phyloP scores from a whole-genome alignment of 257 asterid species.

The Dorcoceras hygrometricum region DNA sequence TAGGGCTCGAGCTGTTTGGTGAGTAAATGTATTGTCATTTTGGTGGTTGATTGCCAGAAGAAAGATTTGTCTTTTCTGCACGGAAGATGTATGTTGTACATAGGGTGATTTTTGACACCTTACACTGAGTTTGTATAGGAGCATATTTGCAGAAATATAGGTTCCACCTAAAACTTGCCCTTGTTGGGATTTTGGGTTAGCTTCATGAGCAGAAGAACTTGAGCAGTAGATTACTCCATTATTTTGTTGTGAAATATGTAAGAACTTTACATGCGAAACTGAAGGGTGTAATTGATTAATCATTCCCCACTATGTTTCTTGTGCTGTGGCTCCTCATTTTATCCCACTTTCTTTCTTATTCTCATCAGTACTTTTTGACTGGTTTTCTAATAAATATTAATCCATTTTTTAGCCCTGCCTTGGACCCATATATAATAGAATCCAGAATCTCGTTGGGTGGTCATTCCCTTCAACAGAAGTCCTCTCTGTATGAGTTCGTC shows the following conservation, averaged over 20 bases:
- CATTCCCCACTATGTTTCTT: neutral
- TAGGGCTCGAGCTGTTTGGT: constrained; percentile 21
- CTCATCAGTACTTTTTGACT: neutral
- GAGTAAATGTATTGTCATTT: constrained; percentile 21
- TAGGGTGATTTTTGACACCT: constrained; percentile 29
- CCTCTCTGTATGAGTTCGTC: neutral
- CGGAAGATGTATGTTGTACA: constrained; percentile 31
- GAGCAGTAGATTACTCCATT: constrained; percentile 22
- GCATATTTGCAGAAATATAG: constrained; percentile 27
- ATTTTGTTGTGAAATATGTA: constrained; percentile 37
- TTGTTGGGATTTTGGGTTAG: constrained; percentile 19
- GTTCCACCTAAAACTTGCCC: constrained; percentile 17
- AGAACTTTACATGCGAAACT: constrained; percentile 24
- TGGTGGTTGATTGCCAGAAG: constrained; percentile 20
- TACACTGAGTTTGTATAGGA: constrained; percentile 50
- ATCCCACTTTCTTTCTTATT: neutral
- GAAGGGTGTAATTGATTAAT: constrained; percentile 5
- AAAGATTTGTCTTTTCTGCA: constrained; percentile 23
- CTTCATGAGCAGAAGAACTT: constrained; percentile 3
- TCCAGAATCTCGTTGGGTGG: neutral
- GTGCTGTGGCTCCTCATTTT: neutral
- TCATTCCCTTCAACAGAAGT: neutral
- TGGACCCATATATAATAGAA: neutral
- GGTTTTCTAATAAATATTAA: neutral
- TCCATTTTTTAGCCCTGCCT: neutral